A percentile compares a stretch with the other conserved stretches of the same genome.
Conservation (phyloP, 176 grass and related monocot species). For the Tillandsia fasciculata region DNA sequence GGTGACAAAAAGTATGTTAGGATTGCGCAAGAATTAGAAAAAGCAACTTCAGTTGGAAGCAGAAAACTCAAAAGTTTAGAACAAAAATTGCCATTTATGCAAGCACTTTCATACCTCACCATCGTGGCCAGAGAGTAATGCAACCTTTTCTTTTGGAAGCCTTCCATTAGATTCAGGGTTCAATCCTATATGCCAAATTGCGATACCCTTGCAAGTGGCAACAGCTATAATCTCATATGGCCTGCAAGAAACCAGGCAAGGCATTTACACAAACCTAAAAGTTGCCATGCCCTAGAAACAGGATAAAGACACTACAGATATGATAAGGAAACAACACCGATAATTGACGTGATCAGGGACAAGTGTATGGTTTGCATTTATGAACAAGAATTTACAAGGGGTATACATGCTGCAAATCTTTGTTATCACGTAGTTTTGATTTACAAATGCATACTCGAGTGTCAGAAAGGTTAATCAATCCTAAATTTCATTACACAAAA, state of each 20-base stretch:
- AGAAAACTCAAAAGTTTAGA: background rate
- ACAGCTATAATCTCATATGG: conserved; percentile 79
- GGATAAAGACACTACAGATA: background rate
- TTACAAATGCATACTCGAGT: no score
- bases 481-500: conserved; percentile 5
- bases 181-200: conserved; percentile 67
- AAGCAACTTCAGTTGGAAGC: background rate
- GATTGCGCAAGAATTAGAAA: background rate
- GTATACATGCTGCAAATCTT: background rate
- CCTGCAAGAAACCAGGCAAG: conserved; percentile 29
- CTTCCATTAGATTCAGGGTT: conserved; percentile 41
- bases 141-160: conserved; percentile 58
- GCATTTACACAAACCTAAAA: background rate
- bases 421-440: background rate
- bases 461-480: no score
- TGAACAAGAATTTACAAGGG: no score
- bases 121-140: conserved; percentile 54
- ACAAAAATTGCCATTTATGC: background rate
- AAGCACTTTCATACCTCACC: conserved; percentile 49
- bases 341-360: no score
- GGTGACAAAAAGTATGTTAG: background rate
- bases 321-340: background rate
- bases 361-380: no score
- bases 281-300: background rate
- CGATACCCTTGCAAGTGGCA: conserved; percentile 83